Evolutionary conservation across 2,329 filamentous ascomycete species (phyloP).

Genomic region (Gliomastix tumulicola): DNA sequence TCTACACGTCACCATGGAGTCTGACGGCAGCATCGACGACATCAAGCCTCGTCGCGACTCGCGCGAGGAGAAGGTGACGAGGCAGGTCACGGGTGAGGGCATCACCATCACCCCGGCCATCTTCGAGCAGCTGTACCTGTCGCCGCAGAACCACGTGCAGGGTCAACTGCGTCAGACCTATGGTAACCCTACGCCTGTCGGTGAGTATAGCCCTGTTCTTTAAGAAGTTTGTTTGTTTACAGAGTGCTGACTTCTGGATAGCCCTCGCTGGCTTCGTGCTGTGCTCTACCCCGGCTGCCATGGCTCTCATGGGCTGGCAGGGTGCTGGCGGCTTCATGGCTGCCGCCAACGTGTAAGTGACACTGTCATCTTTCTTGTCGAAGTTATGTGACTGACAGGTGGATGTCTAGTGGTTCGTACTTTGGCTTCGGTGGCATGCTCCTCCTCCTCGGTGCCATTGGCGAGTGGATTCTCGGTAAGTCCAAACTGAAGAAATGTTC

Average conservation of each 20-base stretch:
- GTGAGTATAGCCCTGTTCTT: conserved; percentile 4
- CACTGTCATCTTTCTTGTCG: no score
- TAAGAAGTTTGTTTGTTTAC: not conserved
- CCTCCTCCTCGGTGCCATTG: conserved; percentile 35
- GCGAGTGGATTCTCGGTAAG: conserved; percentile 40
- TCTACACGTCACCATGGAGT: no score
- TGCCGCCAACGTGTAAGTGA: conserved; percentile 20
- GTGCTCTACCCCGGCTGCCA: conserved; percentile 18
- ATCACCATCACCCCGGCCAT: conserved; percentile 42
- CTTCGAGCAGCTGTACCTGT: conserved; percentile 47
- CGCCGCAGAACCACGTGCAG: conserved; percentile 34
- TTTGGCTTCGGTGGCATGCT: conserved; percentile 38
- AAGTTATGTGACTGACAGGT: no score
- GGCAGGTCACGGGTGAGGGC: no score
- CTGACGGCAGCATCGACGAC: no score
- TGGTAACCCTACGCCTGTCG: conserved; percentile 43
- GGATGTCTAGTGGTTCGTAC: conserved; percentile 22
- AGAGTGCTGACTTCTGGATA: conserved; percentile 1
- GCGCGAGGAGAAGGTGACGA: no score
- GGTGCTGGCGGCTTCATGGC: conserved; percentile 19
- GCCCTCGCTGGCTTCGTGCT: conserved; percentile 20
- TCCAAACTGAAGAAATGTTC: no score
- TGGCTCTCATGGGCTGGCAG: conserved; percentile 19
- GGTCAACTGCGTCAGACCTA: conserved; percentile 41
- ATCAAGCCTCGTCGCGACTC: no score